A percentile compares a stretch with the other conserved stretches of the same genome.
phyloP scores from a whole-genome alignment of 306 rosid species.

The Abrus pulchellus region DNA sequence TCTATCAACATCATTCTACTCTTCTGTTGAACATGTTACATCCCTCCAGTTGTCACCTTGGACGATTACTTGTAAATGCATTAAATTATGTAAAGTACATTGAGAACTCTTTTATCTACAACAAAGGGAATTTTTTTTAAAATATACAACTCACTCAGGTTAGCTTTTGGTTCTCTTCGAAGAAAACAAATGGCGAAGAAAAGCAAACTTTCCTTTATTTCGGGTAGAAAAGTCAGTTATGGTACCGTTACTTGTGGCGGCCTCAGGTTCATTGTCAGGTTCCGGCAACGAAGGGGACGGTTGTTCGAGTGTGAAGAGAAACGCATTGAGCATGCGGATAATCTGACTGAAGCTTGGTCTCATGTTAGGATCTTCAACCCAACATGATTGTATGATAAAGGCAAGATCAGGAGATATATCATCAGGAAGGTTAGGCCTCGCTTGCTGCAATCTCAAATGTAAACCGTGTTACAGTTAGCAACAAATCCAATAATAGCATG shows the following conservation, averaged over 20 bases:
- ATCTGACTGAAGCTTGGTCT: constrained; percentile 86
- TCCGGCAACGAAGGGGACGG: constrained; percentile 54
- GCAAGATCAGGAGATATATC: constrained; percentile 74
- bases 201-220: constrained; percentile 73
- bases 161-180: constrained; percentile 74
- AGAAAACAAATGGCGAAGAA: constrained; percentile 75
- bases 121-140: constrained; percentile 41
- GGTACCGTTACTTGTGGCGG: constrained; percentile 59
- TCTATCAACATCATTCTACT: constrained; percentile 37
- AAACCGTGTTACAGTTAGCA: constrained; percentile 29
- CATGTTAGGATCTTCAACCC: constrained; percentile 85
- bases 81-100: constrained; percentile 7
- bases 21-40: constrained; percentile 31
- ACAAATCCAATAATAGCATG: constrained; percentile 6
- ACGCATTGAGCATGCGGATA: constrained; percentile 74
- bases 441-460: constrained; percentile 73
- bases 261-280: constrained; percentile 53
- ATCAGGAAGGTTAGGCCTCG: constrained; percentile 79
- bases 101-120: constrained; percentile 40
- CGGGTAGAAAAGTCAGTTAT: constrained; percentile 68
- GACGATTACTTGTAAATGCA: constrained; percentile 34
- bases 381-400: constrained; percentile 80
- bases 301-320: constrained; percentile 66
- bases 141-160: constrained; percentile 57
- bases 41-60: constrained; percentile 14